A percentile compares a stretch with the other conserved stretches of the same genome.
Conservation (phyloP, 495 filamentous ascomycete species). For the Tuber calosporum region DNA sequence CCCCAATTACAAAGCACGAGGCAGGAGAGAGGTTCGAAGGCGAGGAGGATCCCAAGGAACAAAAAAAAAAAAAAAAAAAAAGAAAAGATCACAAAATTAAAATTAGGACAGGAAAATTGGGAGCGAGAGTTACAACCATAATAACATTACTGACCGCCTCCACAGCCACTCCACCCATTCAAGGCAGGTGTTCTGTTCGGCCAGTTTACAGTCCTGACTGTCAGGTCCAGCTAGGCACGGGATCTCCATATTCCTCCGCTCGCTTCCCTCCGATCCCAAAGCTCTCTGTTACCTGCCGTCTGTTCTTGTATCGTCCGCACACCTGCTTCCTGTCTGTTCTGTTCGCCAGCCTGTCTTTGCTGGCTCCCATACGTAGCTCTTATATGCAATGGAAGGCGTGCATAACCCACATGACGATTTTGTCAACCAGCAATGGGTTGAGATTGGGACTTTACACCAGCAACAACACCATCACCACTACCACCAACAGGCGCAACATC, state of each 20-base stretch:
- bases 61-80: constrained; percentile 29
- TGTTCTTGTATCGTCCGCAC: constrained; percentile 13
- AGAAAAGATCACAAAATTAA: constrained; percentile 21
- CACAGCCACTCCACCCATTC: constrained; percentile 31
- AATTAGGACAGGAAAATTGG: background rate
- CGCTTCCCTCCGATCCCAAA: constrained; percentile 36
- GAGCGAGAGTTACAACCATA: background rate
- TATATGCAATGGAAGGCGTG: constrained; percentile 43
- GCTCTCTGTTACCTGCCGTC: constrained; percentile 20
- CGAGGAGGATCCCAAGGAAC: constrained; percentile 22
- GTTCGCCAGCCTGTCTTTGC: constrained; percentile 32
- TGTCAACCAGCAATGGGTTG: constrained; percentile 51
- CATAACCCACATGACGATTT: constrained; percentile 47
- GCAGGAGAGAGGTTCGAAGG: constrained; percentile 21
- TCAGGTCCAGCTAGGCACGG: constrained; percentile 35
- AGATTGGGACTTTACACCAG: constrained; percentile 46
- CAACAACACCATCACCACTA: constrained; percentile 35
- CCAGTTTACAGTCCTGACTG: background rate
- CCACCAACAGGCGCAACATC: constrained; percentile 48
- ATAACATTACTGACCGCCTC: constrained; percentile 33
- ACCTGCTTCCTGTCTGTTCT: constrained; percentile 21
- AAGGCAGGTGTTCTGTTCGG: constrained; percentile 21
- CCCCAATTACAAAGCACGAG: constrained; percentile 9
- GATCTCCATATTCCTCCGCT: constrained; percentile 35
- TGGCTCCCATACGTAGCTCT: constrained; percentile 36